Base-by-base conservation (phyloP, 768 basidiomycete species). In the Lepiota subincarnata region DNA sequence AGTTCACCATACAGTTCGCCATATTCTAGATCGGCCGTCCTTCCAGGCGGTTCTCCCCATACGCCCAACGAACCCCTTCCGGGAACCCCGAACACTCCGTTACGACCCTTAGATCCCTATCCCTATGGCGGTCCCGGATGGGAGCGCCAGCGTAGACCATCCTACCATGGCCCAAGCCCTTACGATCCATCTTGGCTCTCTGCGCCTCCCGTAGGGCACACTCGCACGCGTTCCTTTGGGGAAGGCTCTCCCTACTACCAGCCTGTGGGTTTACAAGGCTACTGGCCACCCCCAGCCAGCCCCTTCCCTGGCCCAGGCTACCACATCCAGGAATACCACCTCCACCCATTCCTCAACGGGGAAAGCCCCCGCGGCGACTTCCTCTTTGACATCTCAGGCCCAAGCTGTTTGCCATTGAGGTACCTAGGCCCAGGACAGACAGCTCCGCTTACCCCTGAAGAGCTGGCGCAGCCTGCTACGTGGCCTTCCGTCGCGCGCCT, bases 281-380 rank as follows among this genome's bases (percentile, higher is more conserved):
- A 31, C 31, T 31, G 31, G 31, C 31, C 31, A 8, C 34, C 14
- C 1, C 45, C 45, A 13, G 4, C 31, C 8, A 35, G 28, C 19
- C 55, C 56, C 7, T 36, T 43, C 42, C n/a, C 24, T 31, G 38
- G 11, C 42, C n/a, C 24, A 28, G 38, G 11, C 16, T n/a, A n/a
- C 49, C 44, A 26, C 55, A 54, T 2, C 48, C 54, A 55, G 4
- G 53, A 68, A 35, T 67, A 65, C 28, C 43, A 53, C 18, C 66
- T 83, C 40, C 76, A 83, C 57, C 80, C 80, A 0, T 74, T 73
- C 58, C 66, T 87, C 3, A 78, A 83, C 59, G 84, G 77, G 12
- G 79, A 82, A 42, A 59, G 62, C 1, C 72, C 72, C 19, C 68
- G 70, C 12, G 61, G 59, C 1, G 75, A 78, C 36, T 74, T 87